Base-by-base conservation (phyloP, 192 early-diverging fungal species). In the Coemansia sp. region DNA sequence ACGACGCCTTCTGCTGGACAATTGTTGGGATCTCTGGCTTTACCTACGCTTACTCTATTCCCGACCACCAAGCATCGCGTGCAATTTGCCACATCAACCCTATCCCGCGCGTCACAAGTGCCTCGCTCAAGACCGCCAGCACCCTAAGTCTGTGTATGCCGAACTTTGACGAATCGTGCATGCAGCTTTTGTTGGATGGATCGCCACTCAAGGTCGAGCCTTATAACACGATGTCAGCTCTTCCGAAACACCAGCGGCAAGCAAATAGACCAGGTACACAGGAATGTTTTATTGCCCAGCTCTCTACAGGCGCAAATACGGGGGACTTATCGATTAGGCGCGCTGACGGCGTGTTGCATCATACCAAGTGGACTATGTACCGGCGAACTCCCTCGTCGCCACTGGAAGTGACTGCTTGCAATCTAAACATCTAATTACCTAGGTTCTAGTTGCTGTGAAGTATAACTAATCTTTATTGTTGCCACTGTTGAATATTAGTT, bases 1-100 rank as follows among this genome's bases (percentile, higher is more conserved):
- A 91, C 69, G 91, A 92, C 61, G 88, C 87, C 65, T 76, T 92
- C 51, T 92, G 91, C 81, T 92, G 91, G 91, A 92, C 91, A 3
- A 90, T 92, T 54, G 91, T 92, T 54, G 88, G 88, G 38, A 89
- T 92, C 65, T 82, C 87, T 54, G 84, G 80, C 58, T 88, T 76
- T 65, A 70, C 68, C 16, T 69, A 75, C 49, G 72, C 60, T 0
- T 68, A 65, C 54, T 67, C 79, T 4, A 38, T 73, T 9, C 73
- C 74, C 26, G 53, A 48, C 32, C 5, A 10, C 30, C 68, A 67
- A 49, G 62, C 52, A 19, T 31, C 65, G 3, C 44, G 28, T 3
- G 58, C 54, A 22, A 9, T 41, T 56, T 32, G 47, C 56, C 12
- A 25, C 56, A 63, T 70, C 23, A 52, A 62, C n/a, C 47, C 78